phyloP scores from a whole-genome alignment of 257 asterid genomes.

The Eustoma russellianum region DNA sequence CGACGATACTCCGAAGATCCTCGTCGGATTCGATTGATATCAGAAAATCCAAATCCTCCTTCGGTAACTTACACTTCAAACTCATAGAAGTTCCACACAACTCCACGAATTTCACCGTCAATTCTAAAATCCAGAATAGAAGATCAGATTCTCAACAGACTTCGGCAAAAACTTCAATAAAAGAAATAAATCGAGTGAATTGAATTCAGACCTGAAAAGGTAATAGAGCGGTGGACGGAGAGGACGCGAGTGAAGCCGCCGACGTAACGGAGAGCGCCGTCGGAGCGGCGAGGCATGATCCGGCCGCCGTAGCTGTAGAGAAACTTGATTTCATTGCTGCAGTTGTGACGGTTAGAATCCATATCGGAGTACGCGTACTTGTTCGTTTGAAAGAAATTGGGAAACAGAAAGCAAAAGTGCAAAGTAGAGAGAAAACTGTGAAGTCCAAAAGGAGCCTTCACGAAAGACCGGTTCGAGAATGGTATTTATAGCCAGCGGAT shows the following conservation, averaged over 20 bases:
- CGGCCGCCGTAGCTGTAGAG: conserved; percentile 80
- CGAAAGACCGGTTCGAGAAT: not conserved
- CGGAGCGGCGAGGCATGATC: conserved; percentile 54
- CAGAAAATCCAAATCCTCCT: conserved; percentile 66
- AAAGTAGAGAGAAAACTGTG: conserved; percentile 5
- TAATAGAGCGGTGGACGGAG: conserved; percentile 37
- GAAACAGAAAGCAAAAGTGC: not conserved
- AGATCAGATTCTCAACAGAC: not conserved
- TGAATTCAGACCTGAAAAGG: conserved; percentile 18
- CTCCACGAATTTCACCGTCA: conserved; percentile 72
- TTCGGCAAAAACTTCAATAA: not conserved
- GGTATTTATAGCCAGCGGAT: not conserved
- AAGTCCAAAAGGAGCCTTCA: conserved; percentile 2
- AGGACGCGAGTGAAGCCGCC: conserved; percentile 80
- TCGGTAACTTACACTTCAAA: conserved; percentile 67
- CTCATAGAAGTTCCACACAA: conserved; percentile 53
- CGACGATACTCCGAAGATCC: conserved; percentile 46
- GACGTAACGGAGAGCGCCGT: conserved; percentile 66
- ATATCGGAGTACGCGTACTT: conserved; percentile 33
- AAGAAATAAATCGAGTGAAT: not conserved
- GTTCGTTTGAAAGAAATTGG: not conserved
- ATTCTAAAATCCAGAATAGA: conserved; percentile 22
- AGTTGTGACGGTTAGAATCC: conserved; percentile 1
- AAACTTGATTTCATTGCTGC: conserved; percentile 36
- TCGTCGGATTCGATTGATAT: conserved; percentile 65